Evolutionary conservation across 2,329 filamentous ascomycete species (phyloP), one percentile per base, ranked within the genome.

Genomic region (Tolypocladium endophyticum): DNA sequence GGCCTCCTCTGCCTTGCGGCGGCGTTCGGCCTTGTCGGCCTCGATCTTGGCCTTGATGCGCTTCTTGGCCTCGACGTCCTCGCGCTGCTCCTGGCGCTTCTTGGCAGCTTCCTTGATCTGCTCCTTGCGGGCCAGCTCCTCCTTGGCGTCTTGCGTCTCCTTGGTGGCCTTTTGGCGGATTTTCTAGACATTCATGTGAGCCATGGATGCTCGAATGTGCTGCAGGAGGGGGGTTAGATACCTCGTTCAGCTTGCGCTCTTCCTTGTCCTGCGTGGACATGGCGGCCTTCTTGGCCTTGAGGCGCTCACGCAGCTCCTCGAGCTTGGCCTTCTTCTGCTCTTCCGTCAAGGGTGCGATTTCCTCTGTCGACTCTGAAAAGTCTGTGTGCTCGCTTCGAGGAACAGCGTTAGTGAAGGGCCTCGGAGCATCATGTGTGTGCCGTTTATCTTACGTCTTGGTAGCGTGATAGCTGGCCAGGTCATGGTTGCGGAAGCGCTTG

Each of bases 11-110:
- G 90, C 87, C 72, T 94, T 96, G 64, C 88, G 82, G 64, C 89
- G 87, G 58, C 94, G 86, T 68, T 93, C 92, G 66, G 90, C 89
- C 79, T 95, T 97, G 77, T 97, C 92, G 18, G 89, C 92, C 66
- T 94, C 92, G 64, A 99, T 96, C 81, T 92, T 92, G 60, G 91
- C 92, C 76, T 92, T 88, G 72, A 97, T 93, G 41, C 89, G 85
- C 74, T 88, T 90, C 79, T 93, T 94, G 14, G 91, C 93, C 52
- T 91, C 90, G 11, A 88, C 73, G 58, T 97, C 94, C 20, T 88
- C 90, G 50, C 84, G 77, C 78, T 97, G 97, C 77, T 99, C 94
- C 68, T 87, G 84, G 59, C 87, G 87, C 79, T 97, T 97, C 68
- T 86, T 84, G 58, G 87, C 87, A 0, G 91, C 92, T 67, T 96